These are phyloP conservation scores for Coelastrella sp. DNA, from an alignment of 139 green algal genomes.

Conservation along the genomic window DNA sequence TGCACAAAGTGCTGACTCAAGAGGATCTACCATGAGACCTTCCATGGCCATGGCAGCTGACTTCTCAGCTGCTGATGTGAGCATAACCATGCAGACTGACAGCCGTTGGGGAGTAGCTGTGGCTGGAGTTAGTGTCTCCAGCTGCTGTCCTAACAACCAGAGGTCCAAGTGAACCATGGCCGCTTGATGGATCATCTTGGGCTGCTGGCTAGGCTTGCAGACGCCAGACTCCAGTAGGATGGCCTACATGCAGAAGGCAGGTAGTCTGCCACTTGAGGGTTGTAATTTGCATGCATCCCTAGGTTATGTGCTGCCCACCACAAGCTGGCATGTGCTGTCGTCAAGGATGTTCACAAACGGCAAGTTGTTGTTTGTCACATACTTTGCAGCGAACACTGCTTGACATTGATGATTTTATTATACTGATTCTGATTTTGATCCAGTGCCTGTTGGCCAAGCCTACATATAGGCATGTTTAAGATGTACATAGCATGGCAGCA, in stretches of 20 bases:
- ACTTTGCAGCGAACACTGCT: background rate
- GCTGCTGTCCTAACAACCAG: conserved; percentile 53
- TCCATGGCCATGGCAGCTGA: conserved; percentile 48
- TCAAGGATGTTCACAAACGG: background rate
- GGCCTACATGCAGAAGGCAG: background rate
- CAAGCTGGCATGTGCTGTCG: background rate
- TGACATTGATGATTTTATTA: too few relatives aligned
- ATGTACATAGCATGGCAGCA: too few relatives aligned
- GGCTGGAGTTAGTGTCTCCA: background rate
- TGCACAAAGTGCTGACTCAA: conserved; percentile 39
- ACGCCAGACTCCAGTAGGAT: background rate
- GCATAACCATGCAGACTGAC: conserved; percentile 51
- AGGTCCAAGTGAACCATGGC: conserved; percentile 53
- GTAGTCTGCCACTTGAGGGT: background rate
- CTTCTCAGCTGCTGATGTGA: conserved; percentile 38
- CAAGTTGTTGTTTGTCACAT: background rate
- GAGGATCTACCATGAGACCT: conserved; percentile 32
- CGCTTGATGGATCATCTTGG: conserved; percentile 11
- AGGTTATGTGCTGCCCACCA: background rate
- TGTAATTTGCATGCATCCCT: background rate
- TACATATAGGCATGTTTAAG: too few relatives aligned
- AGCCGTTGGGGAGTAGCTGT: conserved; percentile 15
- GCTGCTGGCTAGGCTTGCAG: background rate
- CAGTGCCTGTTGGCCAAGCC: too few relatives aligned
- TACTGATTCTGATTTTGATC: too few relatives aligned